These are phyloP conservation scores for Erysimum cheiri DNA, from an alignment of 441 rosid genomes.

Conservation along the genomic window DNA sequence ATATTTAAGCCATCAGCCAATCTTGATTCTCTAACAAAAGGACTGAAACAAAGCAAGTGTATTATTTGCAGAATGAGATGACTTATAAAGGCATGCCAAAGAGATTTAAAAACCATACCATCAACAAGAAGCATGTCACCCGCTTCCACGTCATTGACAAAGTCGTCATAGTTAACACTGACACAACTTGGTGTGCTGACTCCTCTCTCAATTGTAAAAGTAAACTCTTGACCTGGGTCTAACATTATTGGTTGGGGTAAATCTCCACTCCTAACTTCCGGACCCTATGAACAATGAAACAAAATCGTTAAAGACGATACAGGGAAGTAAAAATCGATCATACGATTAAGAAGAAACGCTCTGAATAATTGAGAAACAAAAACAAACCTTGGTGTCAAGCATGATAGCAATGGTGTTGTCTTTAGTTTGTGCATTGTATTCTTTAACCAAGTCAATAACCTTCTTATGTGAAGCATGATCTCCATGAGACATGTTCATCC, in stretches of 20 bases:
- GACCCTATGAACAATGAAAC: conserved; percentile 68
- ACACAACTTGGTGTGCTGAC: conserved; percentile 83
- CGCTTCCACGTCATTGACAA: conserved; percentile 87
- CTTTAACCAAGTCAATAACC: conserved; percentile 93
- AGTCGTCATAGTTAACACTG: conserved; percentile 97
- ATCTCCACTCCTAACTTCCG: conserved; percentile 99
- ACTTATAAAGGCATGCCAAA: neutral
- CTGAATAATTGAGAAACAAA: neutral
- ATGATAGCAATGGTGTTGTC: conserved; percentile 95
- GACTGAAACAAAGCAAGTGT: no score
- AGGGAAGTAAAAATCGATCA: neutral
- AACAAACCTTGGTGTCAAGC: conserved; percentile 93
- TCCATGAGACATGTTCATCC: conserved; percentile 97
- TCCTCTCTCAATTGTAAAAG: conserved; percentile 90
- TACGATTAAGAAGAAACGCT: neutral
- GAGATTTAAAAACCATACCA: conserved; percentile 54
- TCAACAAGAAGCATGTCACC: conserved; percentile 99
- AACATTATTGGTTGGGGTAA: conserved; percentile 86
- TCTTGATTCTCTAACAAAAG: no score
- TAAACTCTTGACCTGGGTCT: conserved; percentile 83
- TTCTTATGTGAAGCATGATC: conserved; percentile 96
- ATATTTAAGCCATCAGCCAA: conserved; percentile 25
- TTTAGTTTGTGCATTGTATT: conserved; percentile 86
- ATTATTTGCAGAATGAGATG: no score
- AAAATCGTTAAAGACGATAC: neutral